Conservation (phyloP, 768 basidiomycete genomes). For the Auricularia heimuer region DNA sequence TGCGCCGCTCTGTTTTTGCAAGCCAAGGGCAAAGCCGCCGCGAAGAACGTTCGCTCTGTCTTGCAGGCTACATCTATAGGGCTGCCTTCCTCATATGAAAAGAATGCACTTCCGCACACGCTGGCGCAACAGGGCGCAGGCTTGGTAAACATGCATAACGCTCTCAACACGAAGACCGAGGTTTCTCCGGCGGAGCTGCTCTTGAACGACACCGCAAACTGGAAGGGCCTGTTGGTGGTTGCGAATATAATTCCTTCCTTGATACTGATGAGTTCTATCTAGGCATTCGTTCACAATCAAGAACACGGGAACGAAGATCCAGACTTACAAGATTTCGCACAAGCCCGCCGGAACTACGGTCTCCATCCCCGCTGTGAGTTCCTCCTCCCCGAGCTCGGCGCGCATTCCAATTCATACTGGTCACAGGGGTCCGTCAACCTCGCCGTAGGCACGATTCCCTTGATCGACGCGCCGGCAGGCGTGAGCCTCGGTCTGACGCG, state of each 20-base stretch:
- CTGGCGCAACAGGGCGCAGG: slow-evolving; percentile 46
- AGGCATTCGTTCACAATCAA: slow-evolving; percentile 19
- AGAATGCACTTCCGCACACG: slow-evolving; percentile 42
- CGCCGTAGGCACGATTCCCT: slow-evolving; percentile 32
- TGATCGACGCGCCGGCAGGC: slow-evolving; percentile 32
- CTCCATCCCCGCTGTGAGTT: neutral
- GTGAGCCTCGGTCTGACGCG: slow-evolving; percentile 34
- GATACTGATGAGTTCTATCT: neutral
- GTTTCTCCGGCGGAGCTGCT: slow-evolving; percentile 48
- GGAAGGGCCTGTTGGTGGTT: slow-evolving; percentile 16
- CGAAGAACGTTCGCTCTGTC: slow-evolving; percentile 25
- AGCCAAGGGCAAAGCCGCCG: slow-evolving; percentile 28
- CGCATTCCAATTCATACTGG: neutral
- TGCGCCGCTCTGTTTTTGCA: slow-evolving; percentile 33
- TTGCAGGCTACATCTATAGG: slow-evolving; percentile 40
- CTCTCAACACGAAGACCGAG: slow-evolving; percentile 41
- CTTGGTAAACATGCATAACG: slow-evolving; percentile 47
- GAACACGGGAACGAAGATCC: slow-evolving; percentile 36
- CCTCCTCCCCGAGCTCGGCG: neutral
- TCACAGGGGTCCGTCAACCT: neutral
- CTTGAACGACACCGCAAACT: slow-evolving; percentile 55
- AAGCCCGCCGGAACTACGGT: slow-evolving; percentile 20
- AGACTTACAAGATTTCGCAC: slow-evolving; percentile 33
- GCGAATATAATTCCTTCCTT: neutral
- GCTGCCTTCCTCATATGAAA: slow-evolving; percentile 35